These are phyloP conservation scores for Gracilaria vermiculophylla DNA, from an alignment of 23 red algal genomes.

Conservation along the genomic window DNA sequence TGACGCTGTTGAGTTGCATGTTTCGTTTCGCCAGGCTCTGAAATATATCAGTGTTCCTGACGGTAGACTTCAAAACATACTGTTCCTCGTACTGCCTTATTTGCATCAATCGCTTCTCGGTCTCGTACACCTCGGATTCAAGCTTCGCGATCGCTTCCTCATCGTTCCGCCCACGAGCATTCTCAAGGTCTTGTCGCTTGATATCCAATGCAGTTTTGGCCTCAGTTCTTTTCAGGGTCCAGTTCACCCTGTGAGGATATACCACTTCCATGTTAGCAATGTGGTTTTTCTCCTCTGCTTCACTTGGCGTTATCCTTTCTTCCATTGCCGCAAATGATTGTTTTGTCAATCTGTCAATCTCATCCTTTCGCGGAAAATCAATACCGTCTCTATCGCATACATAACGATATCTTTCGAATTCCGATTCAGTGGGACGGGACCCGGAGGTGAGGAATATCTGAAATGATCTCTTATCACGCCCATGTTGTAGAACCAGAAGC, in stretches of 20 bases:
- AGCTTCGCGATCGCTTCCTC: conserved; percentile 18
- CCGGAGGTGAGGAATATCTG: conserved; percentile 30
- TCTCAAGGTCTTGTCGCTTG: conserved; percentile 37
- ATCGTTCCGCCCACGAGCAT: neutral
- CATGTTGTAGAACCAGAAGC: conserved; percentile 34
- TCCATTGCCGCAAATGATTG: neutral
- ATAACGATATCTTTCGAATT: conserved; percentile 45
- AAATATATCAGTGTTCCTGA: conserved; percentile 47
- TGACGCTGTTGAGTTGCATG: conserved; percentile 33
- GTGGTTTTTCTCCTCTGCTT: conserved; percentile 52
- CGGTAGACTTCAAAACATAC: conserved; percentile 32
- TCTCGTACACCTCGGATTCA: conserved; percentile 1
- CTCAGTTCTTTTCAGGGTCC: conserved; percentile 59
- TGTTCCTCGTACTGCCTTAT: conserved; percentile 26
- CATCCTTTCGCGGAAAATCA: conserved; percentile 50
- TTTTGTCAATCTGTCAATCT: conserved; percentile 33
- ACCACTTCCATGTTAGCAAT: conserved; percentile 64
- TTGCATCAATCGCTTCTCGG: conserved; percentile 1
- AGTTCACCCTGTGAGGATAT: conserved; percentile 57
- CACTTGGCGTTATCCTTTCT: conserved; percentile 20
- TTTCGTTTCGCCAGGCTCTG: conserved; percentile 52
- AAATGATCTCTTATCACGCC: conserved; percentile 7
- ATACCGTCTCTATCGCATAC: neutral
- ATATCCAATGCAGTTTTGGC: conserved; percentile 48
- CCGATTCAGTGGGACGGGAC: conserved; percentile 31